phyloP scores from a whole-genome alignment of 2,329 filamentous ascomycete species.

The Sporothrix mexicana region DNA sequence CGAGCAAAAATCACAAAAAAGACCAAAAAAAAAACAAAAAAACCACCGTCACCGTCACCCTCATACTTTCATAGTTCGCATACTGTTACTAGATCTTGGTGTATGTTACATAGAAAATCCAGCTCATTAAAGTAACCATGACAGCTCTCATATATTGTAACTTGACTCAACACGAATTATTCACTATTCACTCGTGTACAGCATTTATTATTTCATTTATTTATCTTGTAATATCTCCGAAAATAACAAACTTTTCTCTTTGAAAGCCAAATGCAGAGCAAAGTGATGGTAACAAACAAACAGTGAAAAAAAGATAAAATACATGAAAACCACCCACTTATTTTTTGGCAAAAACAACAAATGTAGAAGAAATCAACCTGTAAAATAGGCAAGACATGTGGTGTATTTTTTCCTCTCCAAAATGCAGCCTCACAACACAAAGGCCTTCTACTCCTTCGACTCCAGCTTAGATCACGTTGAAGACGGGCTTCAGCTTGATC shows the following conservation, averaged over 20 bases:
- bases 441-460: not conserved
- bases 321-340: constrained; percentile 11
- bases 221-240: constrained; percentile 19
- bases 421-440: not conserved
- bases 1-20: no score
- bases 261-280: not conserved
- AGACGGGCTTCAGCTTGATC: constrained; percentile 91
- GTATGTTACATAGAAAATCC: no score
- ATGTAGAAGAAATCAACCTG: not conserved
- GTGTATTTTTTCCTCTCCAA: not conserved
- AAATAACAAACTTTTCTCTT: constrained; percentile 12
- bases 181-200: no score
- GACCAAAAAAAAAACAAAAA: no score
- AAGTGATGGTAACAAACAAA: constrained; percentile 12
- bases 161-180: no score
- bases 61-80: no score
- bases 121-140: no score
- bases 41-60: no score
- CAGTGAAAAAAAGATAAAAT: not conserved
- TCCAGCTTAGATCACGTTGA: constrained; percentile 73
- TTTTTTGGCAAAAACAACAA: constrained; percentile 3
- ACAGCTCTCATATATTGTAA: not conserved
- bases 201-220: not conserved
- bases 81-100: no score
- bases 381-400: not conserved